Evolutionary conservation across 2,329 filamentous ascomycete genomes (phyloP).

Genomic region (Talaromyces sp.): DNA sequence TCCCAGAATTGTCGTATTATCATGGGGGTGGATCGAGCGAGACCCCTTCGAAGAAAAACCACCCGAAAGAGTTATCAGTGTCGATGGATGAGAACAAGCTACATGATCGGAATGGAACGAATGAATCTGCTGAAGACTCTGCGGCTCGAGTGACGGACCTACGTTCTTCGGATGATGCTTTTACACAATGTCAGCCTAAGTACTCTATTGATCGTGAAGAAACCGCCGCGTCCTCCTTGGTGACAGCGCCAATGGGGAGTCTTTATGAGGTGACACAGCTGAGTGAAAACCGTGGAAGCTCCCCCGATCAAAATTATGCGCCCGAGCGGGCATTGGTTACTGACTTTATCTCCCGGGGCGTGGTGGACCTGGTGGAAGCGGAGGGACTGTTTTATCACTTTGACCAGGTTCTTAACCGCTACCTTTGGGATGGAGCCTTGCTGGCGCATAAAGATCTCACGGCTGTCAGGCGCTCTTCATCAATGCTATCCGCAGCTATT

Average conservation of each 20-base stretch:
- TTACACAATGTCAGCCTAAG: conserved; percentile 30
- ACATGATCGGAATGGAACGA: conserved; percentile 20
- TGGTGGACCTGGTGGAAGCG: conserved; percentile 47
- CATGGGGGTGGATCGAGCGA: conserved; percentile 36
- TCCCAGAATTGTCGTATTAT: conserved; percentile 43
- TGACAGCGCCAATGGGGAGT: conserved; percentile 51
- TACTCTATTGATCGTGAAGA: conserved; percentile 42
- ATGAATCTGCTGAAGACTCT: conserved; percentile 17
- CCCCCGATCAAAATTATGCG: conserved; percentile 34
- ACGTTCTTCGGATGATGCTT: conserved; percentile 26
- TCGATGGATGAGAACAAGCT: conserved; percentile 35
- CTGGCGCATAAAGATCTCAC: conserved; percentile 51
- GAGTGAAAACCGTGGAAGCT: conserved; percentile 40
- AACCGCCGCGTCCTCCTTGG: conserved; percentile 39
- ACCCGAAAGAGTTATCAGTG: conserved; percentile 37
- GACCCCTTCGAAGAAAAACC: conserved; percentile 31
- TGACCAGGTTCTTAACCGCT: conserved; percentile 45
- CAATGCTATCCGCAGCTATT: conserved; percentile 46
- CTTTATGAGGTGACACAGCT: conserved; percentile 53
- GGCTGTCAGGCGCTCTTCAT: conserved; percentile 51
- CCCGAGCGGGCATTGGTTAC: conserved; percentile 40
- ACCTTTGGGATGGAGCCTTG: conserved; percentile 48
- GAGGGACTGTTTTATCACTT: conserved; percentile 47
- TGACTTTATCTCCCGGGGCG: conserved; percentile 57
- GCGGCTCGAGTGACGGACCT: conserved; percentile 17